Evolutionary conservation across 140 eudicot genomes (phyloP).

Genomic region (Cichorium intybus): DNA sequence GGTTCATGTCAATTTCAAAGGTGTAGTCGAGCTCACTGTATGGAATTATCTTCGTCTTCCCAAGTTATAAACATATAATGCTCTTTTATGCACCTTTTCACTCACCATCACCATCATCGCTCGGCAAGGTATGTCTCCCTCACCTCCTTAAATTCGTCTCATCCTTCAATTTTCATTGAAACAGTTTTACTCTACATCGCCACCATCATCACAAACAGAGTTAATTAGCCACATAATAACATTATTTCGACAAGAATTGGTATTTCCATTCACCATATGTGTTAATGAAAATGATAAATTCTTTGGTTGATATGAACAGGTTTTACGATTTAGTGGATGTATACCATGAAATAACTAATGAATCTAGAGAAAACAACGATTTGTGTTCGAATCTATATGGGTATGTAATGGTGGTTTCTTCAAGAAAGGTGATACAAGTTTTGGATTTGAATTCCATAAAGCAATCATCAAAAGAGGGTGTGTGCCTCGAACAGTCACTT

Average conservation of each 20-base stretch:
- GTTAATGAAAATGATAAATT: constrained; percentile 35
- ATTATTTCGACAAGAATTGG: constrained; percentile 30
- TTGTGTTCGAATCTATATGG: constrained; percentile 38
- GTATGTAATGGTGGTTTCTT: constrained; percentile 50
- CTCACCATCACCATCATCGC: constrained; percentile 8
- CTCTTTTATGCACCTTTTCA: constrained; percentile 10
- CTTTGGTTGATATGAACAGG: too few relatives aligned
- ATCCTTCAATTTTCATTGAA: background rate
- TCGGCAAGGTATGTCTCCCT: constrained; percentile 21
- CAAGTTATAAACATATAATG: constrained; percentile 24
- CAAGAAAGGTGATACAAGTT: constrained; percentile 39
- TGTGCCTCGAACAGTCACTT: constrained; percentile 40
- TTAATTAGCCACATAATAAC: constrained; percentile 34
- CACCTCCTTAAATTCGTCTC: constrained; percentile 28
- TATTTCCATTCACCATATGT: constrained; percentile 51
- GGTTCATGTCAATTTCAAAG: too few relatives aligned
- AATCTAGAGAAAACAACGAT: constrained; percentile 6
- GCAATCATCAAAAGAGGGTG: constrained; percentile 29
- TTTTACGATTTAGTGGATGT: constrained; percentile 32
- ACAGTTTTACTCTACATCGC: constrained; percentile 21
- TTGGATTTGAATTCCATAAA: constrained; percentile 47
- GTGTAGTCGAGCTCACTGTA: background rate
- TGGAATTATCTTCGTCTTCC: constrained; percentile 23
- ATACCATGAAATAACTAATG: constrained; percentile 22
- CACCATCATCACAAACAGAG: too few relatives aligned